Conservation (phyloP, 2,329 filamentous ascomycete species). For the Colletotrichum sp. region DNA sequence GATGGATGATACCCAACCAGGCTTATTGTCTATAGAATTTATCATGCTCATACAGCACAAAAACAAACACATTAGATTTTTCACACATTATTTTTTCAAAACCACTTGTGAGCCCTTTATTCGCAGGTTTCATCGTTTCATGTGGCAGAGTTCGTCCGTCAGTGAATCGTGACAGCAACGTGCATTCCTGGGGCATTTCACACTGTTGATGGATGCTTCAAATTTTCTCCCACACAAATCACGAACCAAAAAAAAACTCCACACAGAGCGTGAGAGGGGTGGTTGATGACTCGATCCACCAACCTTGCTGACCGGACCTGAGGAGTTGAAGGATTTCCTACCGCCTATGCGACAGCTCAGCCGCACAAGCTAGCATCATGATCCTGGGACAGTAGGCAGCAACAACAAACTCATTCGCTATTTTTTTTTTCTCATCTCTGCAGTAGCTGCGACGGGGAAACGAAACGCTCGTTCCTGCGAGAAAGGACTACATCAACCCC, state of each 20-base stretch:
- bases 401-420: not conserved
- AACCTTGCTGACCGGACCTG: not conserved
- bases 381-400: conserved; percentile 14
- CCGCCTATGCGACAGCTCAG: not conserved
- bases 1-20: conserved; percentile 19
- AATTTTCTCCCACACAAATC: conserved; percentile 1
- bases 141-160: not conserved
- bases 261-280: not conserved
- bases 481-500: not conserved
- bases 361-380: conserved; percentile 17
- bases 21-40: conserved; percentile 12
- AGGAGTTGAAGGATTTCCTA: not conserved
- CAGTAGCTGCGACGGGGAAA: not conserved
- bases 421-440: not conserved
- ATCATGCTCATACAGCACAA: not conserved
- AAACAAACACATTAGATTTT: not conserved
- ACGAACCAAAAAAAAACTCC: not conserved
- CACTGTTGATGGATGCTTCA: conserved; percentile 15
- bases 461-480: not conserved
- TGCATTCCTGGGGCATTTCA: not conserved
- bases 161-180: conserved; percentile 9
- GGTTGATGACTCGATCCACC: conserved; percentile 16
- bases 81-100: not conserved
- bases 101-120: not conserved
- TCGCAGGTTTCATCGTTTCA: not conserved